A percentile compares a stretch with the other conserved stretches of the same genome.
These are phyloP conservation scores for Balansia obtecta DNA, from an alignment of 2,329 filamentous ascomycete genomes.

Conservation along the genomic window DNA sequence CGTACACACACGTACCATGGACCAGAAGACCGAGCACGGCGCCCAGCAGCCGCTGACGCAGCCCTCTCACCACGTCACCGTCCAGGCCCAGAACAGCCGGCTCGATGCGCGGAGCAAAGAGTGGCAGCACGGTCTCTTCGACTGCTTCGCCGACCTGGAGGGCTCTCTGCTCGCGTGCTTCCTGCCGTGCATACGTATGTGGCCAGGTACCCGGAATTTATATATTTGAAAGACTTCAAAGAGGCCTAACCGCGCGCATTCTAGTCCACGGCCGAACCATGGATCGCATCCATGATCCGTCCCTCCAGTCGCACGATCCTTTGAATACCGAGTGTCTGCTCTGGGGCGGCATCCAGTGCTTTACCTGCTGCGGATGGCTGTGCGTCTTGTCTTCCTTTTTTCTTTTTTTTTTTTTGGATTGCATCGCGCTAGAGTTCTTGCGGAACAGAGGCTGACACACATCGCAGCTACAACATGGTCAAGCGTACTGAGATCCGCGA, in stretches of 20 bases:
- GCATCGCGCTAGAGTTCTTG: no score
- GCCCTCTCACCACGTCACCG: neutral
- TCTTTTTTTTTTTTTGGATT: neutral
- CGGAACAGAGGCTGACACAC: neutral
- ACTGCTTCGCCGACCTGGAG: constrained; percentile 26
- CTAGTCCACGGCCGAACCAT: constrained; percentile 32
- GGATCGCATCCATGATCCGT: constrained; percentile 31
- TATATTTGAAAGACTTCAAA: no score
- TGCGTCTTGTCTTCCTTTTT: constrained; percentile 13
- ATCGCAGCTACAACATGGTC: constrained; percentile 31
- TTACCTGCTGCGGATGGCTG: constrained; percentile 32
- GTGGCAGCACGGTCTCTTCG: constrained; percentile 26
- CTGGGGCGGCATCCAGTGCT: constrained; percentile 23
- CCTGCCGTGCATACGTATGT: constrained; percentile 32
- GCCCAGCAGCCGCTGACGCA: neutral
- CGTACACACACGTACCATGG: neutral
- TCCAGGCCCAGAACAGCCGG: neutral
- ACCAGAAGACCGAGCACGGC: neutral
- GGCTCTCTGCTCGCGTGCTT: constrained; percentile 27
- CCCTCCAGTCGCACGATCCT: constrained; percentile 24
- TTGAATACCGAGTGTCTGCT: constrained; percentile 31
- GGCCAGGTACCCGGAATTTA: no score
- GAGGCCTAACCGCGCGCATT: no score
- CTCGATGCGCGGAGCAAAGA: constrained; percentile 16
- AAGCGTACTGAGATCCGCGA: constrained; percentile 42